Evolutionary conservation across 192 early-diverging fungal species (phyloP), one percentile per base, ranked within the genome.

Genomic region (Polychytrium aggregatum): DNA sequence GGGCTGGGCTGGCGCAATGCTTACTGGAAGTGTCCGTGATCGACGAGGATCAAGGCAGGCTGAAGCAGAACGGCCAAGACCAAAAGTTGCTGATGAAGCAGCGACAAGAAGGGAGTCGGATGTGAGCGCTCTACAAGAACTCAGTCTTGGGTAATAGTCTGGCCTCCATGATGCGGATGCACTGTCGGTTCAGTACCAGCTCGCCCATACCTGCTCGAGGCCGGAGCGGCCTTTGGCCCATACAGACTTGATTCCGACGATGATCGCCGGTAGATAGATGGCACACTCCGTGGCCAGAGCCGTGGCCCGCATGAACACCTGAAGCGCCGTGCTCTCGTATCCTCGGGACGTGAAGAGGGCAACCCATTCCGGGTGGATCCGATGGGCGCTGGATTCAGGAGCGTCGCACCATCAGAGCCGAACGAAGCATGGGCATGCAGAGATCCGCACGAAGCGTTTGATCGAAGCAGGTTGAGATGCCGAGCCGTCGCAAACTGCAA

Each of bases 11-110:
- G 31, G 11, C 31, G 31, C 31, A 8, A 4, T 8, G 45, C 55
- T 38, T 41, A 82, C 83, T 96, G 92, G 44, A 98, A 96, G 58
- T 98, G 92, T 22, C 90, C 95, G 53, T 92, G 85, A 62, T 98
- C 95, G 44, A 98, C 85, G 44, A 98, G 56, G n/a, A 91, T 72
- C 43, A 98, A 59, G 17, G 82, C 81, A 4, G 95, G 92, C 46
- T 90, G 87, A 26, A 91, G 56, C 17, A 92, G 65, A 14, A 84
- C 68, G 2, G 90, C 52, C 1, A 86, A 48, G 30, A 81, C 64
- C 1, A 70, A 44, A n/a, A 52, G 21, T 25, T 50, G 43, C 55
- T 62, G 27, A 46, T 16, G 11, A n/a, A 20, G 28, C 47, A 17
- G 16, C 6, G 14, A n/a, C 21, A 16, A n/a, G 6, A 40, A 5